Conservation (phyloP, 192 early-diverging fungal genomes). For the Anaeromyces robustus region DNA sequence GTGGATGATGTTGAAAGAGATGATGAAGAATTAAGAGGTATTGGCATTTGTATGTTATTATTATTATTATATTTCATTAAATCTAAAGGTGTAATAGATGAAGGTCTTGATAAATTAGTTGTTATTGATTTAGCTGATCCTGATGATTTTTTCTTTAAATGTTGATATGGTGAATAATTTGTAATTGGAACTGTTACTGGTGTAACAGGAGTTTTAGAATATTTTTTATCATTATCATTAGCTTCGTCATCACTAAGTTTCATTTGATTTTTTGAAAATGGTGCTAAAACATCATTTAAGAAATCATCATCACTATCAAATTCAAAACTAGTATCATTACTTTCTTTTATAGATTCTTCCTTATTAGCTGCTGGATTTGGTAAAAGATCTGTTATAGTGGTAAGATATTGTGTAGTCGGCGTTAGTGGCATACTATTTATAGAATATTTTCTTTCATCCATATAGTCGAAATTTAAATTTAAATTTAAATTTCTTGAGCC, state of each 20-base stretch:
- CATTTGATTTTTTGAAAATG: not conserved
- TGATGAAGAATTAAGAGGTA: too few species aligned
- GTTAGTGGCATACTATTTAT: not conserved
- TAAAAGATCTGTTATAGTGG: not conserved
- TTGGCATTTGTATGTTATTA: too few species aligned
- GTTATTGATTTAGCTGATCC: not conserved
- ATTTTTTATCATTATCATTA: not conserved
- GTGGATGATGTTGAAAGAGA: too few species aligned
- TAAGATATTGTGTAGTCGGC: not conserved
- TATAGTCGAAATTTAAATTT: not conserved
- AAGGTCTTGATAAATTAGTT: not conserved
- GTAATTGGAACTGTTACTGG: too few species aligned
- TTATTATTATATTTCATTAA: too few species aligned
- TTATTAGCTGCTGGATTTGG: not conserved
- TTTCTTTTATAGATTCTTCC: not conserved
- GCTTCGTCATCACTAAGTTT: not conserved
- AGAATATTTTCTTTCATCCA: not conserved
- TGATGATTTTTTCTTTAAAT: not conserved
- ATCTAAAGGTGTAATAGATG: not conserved
- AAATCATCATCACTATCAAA: not conserved
- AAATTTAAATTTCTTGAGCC: not conserved
- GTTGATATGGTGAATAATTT: not conserved
- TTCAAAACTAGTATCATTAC: not conserved
- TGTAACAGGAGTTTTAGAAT: too few species aligned
- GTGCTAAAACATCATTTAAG: not conserved